Evolutionary conservation across 257 asterid genomes (phyloP).

Genomic region (Ilex aquifolium): DNA sequence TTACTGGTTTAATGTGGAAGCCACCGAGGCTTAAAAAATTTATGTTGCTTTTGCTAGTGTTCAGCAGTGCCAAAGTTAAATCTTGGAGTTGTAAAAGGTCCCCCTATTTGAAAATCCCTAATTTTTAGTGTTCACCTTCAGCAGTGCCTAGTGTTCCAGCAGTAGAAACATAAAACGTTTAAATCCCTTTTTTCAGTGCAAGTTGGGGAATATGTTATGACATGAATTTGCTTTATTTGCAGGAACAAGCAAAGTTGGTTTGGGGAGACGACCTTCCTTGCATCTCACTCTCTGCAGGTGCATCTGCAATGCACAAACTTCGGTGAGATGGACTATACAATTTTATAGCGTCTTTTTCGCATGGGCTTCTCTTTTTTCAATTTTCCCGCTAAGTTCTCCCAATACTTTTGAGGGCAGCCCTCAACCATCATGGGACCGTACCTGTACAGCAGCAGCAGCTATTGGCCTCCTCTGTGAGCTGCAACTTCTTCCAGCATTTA

Average conservation of each 20-base stretch:
- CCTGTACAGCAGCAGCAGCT: slow-evolving; percentile 98
- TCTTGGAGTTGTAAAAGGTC: no score
- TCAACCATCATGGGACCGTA: slow-evolving; percentile 98
- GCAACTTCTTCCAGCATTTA: slow-evolving; percentile 48
- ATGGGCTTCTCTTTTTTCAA: not conserved
- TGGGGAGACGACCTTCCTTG: slow-evolving; percentile 79
- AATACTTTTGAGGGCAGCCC: slow-evolving; percentile 42
- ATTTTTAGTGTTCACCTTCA: no score
- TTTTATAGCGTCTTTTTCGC: not conserved
- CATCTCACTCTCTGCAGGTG: slow-evolving; percentile 71
- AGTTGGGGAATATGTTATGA: no score
- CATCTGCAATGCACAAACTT: slow-evolving; percentile 82
- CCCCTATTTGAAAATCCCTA: no score
- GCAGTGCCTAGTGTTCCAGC: no score
- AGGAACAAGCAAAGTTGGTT: slow-evolving; percentile 55
- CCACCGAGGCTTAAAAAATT: no score
- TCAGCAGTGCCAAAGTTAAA: no score
- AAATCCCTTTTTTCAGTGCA: no score
- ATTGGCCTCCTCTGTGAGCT: slow-evolving; percentile 76
- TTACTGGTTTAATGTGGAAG: no score
- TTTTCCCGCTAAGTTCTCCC: not conserved
- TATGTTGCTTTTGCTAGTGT: no score
- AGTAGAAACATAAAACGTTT: no score
- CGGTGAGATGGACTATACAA: slow-evolving; percentile 31
- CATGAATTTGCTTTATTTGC: slow-evolving; percentile 8